Conservation (phyloP, 140 eudicot species). For the Stevia rebaudiana region DNA sequence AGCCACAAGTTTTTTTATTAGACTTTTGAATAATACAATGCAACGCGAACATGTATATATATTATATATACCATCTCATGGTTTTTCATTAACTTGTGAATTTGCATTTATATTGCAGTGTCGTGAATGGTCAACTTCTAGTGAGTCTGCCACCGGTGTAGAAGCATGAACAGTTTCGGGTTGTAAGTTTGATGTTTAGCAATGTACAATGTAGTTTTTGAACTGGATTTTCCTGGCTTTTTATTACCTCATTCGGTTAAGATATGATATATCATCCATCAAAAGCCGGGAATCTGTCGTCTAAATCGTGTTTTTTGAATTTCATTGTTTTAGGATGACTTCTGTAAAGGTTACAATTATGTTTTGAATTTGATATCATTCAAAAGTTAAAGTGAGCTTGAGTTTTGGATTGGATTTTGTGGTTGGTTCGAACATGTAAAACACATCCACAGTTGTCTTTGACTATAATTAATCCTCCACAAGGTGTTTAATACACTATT, state of each 20-base stretch:
- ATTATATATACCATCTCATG: background rate
- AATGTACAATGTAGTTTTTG: slow-evolving; percentile 11
- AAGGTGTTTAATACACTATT: no score
- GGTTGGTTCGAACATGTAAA: no score
- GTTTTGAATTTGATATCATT: slow-evolving; percentile 25
- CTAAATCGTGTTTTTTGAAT: background rate
- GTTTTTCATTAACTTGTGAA: background rate
- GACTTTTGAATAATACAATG: no score
- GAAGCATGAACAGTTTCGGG: slow-evolving; percentile 3
- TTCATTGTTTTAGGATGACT: slow-evolving; percentile 4
- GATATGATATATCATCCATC: background rate
- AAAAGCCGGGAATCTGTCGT: background rate
- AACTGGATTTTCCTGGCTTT: background rate
- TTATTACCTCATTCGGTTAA: background rate
- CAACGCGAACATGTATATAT: no score
- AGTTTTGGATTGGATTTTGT: background rate
- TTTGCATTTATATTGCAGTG: slow-evolving; percentile 2
- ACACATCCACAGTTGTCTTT: no score
- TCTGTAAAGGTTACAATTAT: slow-evolving; percentile 8
- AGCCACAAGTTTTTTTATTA: no score
- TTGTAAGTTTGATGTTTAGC: slow-evolving; percentile 9
- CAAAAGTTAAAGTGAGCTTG: background rate
- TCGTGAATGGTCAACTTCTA: slow-evolving; percentile 3
- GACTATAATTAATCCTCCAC: no score
- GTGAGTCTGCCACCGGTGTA: slow-evolving; percentile 9